These are phyloP conservation scores for Paramecium tetraurelia DNA, from an alignment of 73 alveolate species.

Conservation along the genomic window DNA sequence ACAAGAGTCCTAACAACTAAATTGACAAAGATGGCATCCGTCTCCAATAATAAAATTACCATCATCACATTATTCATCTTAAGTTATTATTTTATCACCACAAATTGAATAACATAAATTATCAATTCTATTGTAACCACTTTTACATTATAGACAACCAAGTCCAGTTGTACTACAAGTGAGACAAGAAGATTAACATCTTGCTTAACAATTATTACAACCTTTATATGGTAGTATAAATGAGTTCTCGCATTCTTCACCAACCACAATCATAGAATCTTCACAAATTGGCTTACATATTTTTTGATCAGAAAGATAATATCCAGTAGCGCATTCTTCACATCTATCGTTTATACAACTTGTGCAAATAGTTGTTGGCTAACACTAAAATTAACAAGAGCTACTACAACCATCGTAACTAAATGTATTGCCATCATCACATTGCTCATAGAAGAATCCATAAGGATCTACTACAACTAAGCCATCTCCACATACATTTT, in stretches of 20 bases:
- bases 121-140: background rate
- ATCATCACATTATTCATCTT: background rate
- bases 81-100: background rate
- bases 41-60: background rate
- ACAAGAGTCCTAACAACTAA: background rate
- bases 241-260: background rate
- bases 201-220: constrained; percentile 47
- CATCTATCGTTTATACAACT: no score
- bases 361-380: no score
- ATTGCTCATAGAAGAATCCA: background rate
- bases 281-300: background rate
- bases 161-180: no score
- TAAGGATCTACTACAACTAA: background rate
- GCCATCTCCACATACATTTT: background rate
- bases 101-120: background rate
- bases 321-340: no score
- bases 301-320: background rate
- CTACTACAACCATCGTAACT: background rate
- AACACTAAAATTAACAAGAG: no score
- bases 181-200: no score
- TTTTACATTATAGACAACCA: constrained; percentile 29
- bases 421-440: background rate
- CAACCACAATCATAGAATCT: background rate
- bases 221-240: no score
- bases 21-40: background rate